Conservation (phyloP, 1,139 yeast species). For the Pneumocystis sp. region DNA sequence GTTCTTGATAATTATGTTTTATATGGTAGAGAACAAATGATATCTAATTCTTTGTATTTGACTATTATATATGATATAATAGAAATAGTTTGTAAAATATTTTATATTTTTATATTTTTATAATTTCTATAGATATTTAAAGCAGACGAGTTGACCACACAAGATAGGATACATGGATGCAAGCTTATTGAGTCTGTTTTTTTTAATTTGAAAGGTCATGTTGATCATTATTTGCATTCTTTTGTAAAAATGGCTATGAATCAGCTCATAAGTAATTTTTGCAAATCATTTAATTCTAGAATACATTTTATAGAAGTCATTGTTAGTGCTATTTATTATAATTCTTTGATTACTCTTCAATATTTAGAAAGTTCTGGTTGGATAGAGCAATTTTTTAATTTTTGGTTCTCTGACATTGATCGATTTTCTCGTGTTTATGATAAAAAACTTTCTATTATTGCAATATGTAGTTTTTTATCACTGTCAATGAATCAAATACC, state of each 20-base stretch:
- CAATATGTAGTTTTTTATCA: conserved; percentile 38
- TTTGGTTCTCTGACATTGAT: conserved; percentile 53
- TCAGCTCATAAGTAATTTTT: conserved; percentile 18
- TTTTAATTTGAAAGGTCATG: conserved; percentile 32
- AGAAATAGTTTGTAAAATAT: conserved; percentile 17
- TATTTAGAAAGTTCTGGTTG: conserved; percentile 36
- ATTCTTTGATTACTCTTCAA: conserved; percentile 40
- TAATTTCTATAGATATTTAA: conserved; percentile 2
- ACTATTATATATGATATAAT: conserved; percentile 26
- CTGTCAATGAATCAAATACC: conserved; percentile 29
- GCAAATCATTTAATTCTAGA: conserved; percentile 20
- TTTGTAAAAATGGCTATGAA: conserved; percentile 27
- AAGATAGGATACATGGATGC: conserved; percentile 38
- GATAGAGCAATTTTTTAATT: conserved; percentile 39
- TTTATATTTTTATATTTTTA: neutral
- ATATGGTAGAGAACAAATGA: conserved; percentile 46
- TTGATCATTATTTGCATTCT: conserved; percentile 30
- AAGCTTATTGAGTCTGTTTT: conserved; percentile 43
- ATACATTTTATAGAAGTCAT: conserved; percentile 51
- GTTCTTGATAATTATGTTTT: conserved; percentile 63
- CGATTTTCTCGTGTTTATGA: conserved; percentile 63
- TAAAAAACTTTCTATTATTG: conserved; percentile 58
- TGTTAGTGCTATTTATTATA: conserved; percentile 49
- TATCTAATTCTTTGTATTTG: conserved; percentile 25
- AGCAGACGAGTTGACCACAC: conserved; percentile 32